These are phyloP conservation scores for Pyrenophora seminiperda DNA, from an alignment of 2,329 filamentous ascomycete species.

Conservation along the genomic window DNA sequence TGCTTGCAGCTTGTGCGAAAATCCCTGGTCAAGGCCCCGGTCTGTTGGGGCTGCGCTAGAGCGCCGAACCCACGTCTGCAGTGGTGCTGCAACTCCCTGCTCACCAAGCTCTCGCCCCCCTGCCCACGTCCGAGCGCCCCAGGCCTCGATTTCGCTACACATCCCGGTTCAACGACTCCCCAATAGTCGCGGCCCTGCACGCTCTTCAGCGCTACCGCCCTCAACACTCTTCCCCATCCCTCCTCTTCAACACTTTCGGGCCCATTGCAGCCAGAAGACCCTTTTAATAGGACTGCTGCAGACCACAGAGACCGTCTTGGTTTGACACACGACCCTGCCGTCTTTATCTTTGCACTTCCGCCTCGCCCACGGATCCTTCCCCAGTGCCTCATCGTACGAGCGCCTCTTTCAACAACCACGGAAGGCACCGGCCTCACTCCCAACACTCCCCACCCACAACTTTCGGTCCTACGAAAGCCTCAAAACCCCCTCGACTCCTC, in stretches of 20 bases:
- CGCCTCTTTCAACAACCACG: constrained; percentile 20
- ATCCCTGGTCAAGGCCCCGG: constrained; percentile 37
- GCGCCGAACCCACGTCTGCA: constrained; percentile 33
- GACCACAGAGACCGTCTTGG: constrained; percentile 18
- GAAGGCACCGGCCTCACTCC: constrained; percentile 38
- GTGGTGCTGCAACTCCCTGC: constrained; percentile 29
- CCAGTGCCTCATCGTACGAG: constrained; percentile 19
- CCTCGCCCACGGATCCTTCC: constrained; percentile 29
- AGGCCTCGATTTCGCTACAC: constrained; percentile 36
- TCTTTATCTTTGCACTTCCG: constrained; percentile 23
- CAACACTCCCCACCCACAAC: constrained; percentile 7
- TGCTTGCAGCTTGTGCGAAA: constrained; percentile 34
- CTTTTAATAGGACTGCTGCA: constrained; percentile 37
- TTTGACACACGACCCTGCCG: constrained; percentile 19
- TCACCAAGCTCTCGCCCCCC: constrained; percentile 8
- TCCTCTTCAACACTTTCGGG: constrained; percentile 37
- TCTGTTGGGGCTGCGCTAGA: constrained; percentile 42
- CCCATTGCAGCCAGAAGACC: constrained; percentile 42
- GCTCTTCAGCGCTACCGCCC: constrained; percentile 38
- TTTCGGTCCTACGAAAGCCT: constrained; percentile 25
- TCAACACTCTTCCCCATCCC: constrained; percentile 39
- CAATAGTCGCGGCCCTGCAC: constrained; percentile 43
- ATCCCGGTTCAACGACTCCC: constrained; percentile 35
- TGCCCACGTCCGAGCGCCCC: constrained; percentile 22
- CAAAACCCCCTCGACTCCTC: constrained; percentile 16